Evolutionary conservation across 495 filamentous ascomycete genomes (phyloP).

Genomic region (Beverwykella pulmonaria): DNA sequence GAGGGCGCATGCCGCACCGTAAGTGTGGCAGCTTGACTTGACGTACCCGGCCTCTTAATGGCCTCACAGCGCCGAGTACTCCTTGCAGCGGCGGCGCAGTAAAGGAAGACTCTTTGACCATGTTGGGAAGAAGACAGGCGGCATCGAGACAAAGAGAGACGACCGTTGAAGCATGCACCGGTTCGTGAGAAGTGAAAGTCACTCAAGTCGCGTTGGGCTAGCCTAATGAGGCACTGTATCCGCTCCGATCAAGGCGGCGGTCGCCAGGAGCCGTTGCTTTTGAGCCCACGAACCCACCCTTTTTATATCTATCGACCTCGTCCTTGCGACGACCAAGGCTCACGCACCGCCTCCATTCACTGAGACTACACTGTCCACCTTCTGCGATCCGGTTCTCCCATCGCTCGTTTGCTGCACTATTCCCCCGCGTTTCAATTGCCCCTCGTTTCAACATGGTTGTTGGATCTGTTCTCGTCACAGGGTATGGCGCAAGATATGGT

Average conservation of each 20-base stretch:
- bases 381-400: not conserved
- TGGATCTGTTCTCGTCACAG: slow-evolving; percentile 39
- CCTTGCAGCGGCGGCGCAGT: too few species aligned
- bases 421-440: not conserved
- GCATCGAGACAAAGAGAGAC: not conserved
- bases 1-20: too few species aligned
- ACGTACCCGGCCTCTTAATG: too few species aligned
- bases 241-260: too few species aligned
- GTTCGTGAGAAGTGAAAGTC: not conserved
- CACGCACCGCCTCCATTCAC: not conserved
- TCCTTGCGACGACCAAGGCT: not conserved
- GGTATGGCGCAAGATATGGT: slow-evolving; percentile 19
- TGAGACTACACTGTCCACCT: not conserved
- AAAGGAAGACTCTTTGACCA: too few species aligned
- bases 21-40: too few species aligned
- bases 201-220: too few species aligned
- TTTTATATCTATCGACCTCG: not conserved
- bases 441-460: slow-evolving; percentile 31
- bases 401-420: not conserved
- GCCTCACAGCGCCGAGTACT: too few species aligned
- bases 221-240: too few species aligned
- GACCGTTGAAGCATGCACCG: not conserved
- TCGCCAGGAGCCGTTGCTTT: not conserved
- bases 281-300: not conserved
- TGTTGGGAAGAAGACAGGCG: not conserved